phyloP scores from a whole-genome alignment of 1,284 basidiomycete species.

The Sanghuangporus sanghuang region DNA sequence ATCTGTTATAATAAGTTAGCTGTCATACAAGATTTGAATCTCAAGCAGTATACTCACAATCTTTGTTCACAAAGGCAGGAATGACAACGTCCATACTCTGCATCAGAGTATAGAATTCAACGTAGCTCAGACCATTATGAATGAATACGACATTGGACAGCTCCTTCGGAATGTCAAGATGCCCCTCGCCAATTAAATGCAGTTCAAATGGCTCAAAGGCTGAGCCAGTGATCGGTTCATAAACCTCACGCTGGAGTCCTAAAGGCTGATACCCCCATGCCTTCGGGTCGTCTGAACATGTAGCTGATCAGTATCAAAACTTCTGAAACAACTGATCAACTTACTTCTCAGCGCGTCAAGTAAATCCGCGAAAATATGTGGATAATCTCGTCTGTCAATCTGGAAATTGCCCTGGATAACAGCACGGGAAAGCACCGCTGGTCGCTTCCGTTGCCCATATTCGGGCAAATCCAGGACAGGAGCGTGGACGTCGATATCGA shows the following conservation, averaged over 20 bases:
- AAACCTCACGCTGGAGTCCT: slow-evolving; percentile 20
- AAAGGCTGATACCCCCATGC: slow-evolving; percentile 34
- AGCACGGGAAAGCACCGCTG: slow-evolving; percentile 28
- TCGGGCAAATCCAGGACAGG: slow-evolving; percentile 31
- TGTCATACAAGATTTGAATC: slow-evolving; percentile 9
- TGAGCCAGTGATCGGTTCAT: slow-evolving; percentile 25
- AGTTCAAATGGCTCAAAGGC: slow-evolving; percentile 29
- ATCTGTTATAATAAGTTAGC: slow-evolving; percentile 19
- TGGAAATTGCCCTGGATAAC: slow-evolving; percentile 35
- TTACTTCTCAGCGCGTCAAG: slow-evolving; percentile 26
- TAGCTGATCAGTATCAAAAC: not conserved
- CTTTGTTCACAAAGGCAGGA: slow-evolving; percentile 28
- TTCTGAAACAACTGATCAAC: not conserved
- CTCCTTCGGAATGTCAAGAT: slow-evolving; percentile 29
- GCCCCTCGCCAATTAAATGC: slow-evolving; percentile 31
- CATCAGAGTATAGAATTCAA: slow-evolving; percentile 32
- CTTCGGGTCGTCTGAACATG: slow-evolving; percentile 26
- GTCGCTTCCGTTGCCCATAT: slow-evolving; percentile 16
- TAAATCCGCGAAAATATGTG: slow-evolving; percentile 29
- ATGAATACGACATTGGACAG: slow-evolving; percentile 30
- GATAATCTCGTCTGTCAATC: slow-evolving; percentile 30
- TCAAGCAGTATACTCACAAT: slow-evolving; percentile 13
- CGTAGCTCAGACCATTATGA: slow-evolving; percentile 29
- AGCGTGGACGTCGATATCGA: slow-evolving; percentile 33
- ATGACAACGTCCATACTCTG: slow-evolving; percentile 33